phyloP scores from a whole-genome alignment of 148 eudicot genomes.

The Vaccinium macrocarpon region DNA sequence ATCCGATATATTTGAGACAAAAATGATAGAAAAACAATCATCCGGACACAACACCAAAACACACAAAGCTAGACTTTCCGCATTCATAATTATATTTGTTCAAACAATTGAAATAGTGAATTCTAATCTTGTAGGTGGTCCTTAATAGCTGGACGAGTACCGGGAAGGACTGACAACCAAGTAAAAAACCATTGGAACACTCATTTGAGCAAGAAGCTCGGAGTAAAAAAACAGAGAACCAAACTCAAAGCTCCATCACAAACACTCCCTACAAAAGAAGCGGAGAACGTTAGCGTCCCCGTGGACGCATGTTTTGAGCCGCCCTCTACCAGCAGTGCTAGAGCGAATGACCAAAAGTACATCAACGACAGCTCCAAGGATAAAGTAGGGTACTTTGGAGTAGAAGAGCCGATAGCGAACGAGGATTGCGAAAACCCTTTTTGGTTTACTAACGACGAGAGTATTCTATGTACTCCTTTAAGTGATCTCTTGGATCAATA shows the following conservation, averaged over 20 bases:
- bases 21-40: too few relatives aligned
- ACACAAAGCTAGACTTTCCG: not conserved
- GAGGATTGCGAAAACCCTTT: not conserved
- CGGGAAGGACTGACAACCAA: slow-evolving; percentile 14
- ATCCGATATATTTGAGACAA: too few relatives aligned
- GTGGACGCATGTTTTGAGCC: not conserved
- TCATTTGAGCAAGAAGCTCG: slow-evolving; percentile 19
- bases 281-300: not conserved
- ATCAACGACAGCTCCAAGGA: too few relatives aligned
- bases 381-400: not conserved
- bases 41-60: too few relatives aligned
- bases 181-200: slow-evolving; percentile 18
- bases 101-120: not conserved
- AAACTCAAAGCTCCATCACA: not conserved
- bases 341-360: not conserved
- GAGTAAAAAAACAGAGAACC: not conserved
- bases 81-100: not conserved
- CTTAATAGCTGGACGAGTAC: slow-evolving; percentile 16
- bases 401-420: not conserved
- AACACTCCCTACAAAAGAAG: not conserved
- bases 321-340: not conserved
- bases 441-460: slow-evolving; percentile 5
- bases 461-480: not conserved
- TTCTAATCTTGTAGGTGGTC: slow-evolving; percentile 17
- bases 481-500: not conserved